A percentile compares a stretch with the other conserved stretches of the same genome.
phyloP scores from a whole-genome alignment of 768 basidiomycete genomes.

The Hypsizygus marmoreus region DNA sequence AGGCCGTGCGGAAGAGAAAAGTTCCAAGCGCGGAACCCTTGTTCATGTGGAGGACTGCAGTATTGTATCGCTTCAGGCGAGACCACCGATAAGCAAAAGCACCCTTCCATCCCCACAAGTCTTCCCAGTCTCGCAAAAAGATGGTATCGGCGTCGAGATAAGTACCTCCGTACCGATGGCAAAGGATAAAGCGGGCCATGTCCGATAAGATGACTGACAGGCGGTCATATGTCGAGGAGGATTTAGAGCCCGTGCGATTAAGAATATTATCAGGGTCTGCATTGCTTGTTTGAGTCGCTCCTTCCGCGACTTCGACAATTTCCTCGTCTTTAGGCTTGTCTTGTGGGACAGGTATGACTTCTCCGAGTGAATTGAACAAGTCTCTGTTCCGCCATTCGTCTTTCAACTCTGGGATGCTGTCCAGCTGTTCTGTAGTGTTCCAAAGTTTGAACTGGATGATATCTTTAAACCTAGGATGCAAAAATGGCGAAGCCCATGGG shows the following conservation, averaged over 20 bases:
- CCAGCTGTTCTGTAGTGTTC: slow-evolving; percentile 98
- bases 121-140: slow-evolving; percentile 97
- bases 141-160: slow-evolving; percentile 98
- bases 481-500: slow-evolving; percentile 94
- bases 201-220: slow-evolving; percentile 93
- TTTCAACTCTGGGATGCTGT: slow-evolving; percentile 85
- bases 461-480: slow-evolving; percentile 90
- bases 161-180: slow-evolving; percentile 93
- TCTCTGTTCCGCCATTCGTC: slow-evolving; percentile 87
- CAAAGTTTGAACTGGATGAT: slow-evolving; percentile 95
- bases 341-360: slow-evolving; percentile 65
- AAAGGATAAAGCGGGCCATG: slow-evolving; percentile 97
- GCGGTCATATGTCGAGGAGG: slow-evolving; percentile 82
- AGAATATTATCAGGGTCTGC: slow-evolving; percentile 45
- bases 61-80: slow-evolving; percentile 90
- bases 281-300: slow-evolving; percentile 27
- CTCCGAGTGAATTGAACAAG: slow-evolving; percentile 87
- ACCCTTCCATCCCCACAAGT: slow-evolving; percentile 95
- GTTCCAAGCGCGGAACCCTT: slow-evolving; percentile 89
- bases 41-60: slow-evolving; percentile 93
- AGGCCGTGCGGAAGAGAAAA: slow-evolving; percentile 91
- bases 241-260: slow-evolving; percentile 86
- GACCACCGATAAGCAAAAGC: slow-evolving; percentile 98
- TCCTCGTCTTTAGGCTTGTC: slow-evolving; percentile 33
- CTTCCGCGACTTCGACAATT: slow-evolving; percentile 1